phyloP scores from a whole-genome alignment of 805 yeast species.

The Monosporozyma unispora region DNA sequence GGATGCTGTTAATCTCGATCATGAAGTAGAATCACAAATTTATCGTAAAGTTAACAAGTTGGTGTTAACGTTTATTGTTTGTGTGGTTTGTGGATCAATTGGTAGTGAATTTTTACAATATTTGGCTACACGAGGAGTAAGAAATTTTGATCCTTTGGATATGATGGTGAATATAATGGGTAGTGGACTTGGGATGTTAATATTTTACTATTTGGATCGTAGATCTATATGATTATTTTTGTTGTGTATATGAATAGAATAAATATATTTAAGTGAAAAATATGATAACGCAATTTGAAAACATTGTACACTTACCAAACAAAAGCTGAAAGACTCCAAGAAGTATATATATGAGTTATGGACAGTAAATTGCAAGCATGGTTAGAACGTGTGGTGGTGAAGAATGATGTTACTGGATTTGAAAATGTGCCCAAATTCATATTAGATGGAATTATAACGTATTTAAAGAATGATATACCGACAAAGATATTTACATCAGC shows the following conservation, averaged over 20 bases:
- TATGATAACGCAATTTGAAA: background rate
- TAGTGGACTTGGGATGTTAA: slow-evolving; percentile 14
- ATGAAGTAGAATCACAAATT: background rate
- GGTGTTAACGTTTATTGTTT: slow-evolving; percentile 32
- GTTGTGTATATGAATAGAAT: background rate
- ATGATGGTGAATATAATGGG: slow-evolving; percentile 34
- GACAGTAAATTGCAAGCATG: background rate
- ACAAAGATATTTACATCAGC: background rate
- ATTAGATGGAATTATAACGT: background rate
- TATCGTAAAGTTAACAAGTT: slow-evolving; percentile 10
- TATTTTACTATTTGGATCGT: background rate
- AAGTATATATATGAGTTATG: background rate
- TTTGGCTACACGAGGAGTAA: slow-evolving; percentile 21
- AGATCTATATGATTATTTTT: background rate
- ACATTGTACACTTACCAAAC: background rate
- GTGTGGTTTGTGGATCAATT: slow-evolving; percentile 40
- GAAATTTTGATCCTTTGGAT: slow-evolving; percentile 44
- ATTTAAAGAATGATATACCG: background rate
- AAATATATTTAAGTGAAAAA: background rate
- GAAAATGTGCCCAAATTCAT: background rate
- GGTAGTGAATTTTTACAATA: slow-evolving; percentile 44
- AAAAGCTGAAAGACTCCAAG: background rate
- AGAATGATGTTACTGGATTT: slow-evolving; percentile 6
- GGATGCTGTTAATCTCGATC: background rate
- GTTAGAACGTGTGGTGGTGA: slow-evolving; percentile 11